Evolutionary conservation across 352 stramenopile species (phyloP).

Genomic region (Pythium angustatum): DNA sequence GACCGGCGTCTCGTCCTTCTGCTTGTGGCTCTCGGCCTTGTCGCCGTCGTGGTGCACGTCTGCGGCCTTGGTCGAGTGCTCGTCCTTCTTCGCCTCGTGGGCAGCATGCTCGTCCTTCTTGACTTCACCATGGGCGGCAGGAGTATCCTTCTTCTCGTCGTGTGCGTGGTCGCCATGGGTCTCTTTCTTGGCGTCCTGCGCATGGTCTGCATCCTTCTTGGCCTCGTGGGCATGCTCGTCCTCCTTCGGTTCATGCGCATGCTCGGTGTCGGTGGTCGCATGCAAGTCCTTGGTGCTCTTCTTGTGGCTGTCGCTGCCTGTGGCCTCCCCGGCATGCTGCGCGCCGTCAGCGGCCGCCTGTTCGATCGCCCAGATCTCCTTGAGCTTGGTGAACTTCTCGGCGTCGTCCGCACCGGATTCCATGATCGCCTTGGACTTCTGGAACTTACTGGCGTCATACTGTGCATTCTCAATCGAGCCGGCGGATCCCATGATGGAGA

Average conservation of each 20-base stretch:
- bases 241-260: slow-evolving; percentile 5
- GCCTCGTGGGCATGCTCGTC: not conserved
- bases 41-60: not conserved
- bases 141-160: slow-evolving; percentile 17
- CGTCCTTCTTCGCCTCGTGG: not conserved
- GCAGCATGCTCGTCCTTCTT: slow-evolving; percentile 9
- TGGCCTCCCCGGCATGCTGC: slow-evolving; percentile 11
- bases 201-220: slow-evolving; percentile 6
- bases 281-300: slow-evolving; percentile 44
- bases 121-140: slow-evolving; percentile 3
- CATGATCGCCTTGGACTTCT: slow-evolving; percentile 70
- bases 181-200: not conserved
- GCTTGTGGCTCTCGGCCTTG: slow-evolving; percentile 13
- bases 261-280: slow-evolving; percentile 11
- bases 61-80: not conserved
- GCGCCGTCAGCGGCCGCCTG: slow-evolving; percentile 6
- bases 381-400: slow-evolving; percentile 74
- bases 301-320: slow-evolving; percentile 28
- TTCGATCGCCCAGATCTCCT: slow-evolving; percentile 60
- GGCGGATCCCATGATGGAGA: slow-evolving; percentile 44
- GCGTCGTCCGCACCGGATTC: slow-evolving; percentile 55
- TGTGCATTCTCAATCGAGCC: slow-evolving; percentile 56
- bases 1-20: slow-evolving; percentile 11
- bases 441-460: slow-evolving; percentile 68
- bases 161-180: slow-evolving; percentile 12